Conservation (phyloP, 1,284 basidiomycete genomes). For the Tilletia caries region DNA sequence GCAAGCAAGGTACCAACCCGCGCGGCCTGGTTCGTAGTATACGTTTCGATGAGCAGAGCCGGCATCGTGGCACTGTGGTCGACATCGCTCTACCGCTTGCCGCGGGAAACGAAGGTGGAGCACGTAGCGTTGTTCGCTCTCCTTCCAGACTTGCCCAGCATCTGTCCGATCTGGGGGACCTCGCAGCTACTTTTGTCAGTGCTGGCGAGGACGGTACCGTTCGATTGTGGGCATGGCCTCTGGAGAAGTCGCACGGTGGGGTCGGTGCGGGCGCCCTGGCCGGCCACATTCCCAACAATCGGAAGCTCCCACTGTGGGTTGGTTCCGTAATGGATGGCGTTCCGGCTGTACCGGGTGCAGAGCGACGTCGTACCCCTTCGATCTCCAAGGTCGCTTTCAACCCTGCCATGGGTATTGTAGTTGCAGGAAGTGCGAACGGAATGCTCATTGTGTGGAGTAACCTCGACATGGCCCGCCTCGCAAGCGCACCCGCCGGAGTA, state of each 20-base stretch:
- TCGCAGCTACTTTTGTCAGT: slow-evolving; percentile 41
- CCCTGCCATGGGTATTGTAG: slow-evolving; percentile 35
- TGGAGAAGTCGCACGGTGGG: not conserved
- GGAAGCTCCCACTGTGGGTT: not conserved
- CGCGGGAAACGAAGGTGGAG: slow-evolving; percentile 33
- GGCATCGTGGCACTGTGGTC: slow-evolving; percentile 35
- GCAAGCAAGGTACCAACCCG: slow-evolving; percentile 44
- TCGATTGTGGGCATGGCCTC: slow-evolving; percentile 32
- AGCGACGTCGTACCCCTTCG: not conserved
- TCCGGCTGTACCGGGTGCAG: not conserved
- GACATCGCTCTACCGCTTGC: slow-evolving; percentile 40
- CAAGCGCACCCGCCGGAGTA: slow-evolving; percentile 28
- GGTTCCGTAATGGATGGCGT: not conserved
- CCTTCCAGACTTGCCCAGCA: slow-evolving; percentile 40
- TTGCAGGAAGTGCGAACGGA: slow-evolving; percentile 38
- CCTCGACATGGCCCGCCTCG: slow-evolving; percentile 34
- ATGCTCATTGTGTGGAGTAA: slow-evolving; percentile 41
- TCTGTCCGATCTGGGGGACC: slow-evolving; percentile 37
- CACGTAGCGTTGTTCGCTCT: slow-evolving; percentile 37
- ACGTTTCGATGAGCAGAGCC: slow-evolving; percentile 31
- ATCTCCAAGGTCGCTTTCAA: slow-evolving; percentile 33
- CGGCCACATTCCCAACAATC: not conserved
- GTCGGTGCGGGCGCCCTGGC: not conserved
- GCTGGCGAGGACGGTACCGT: slow-evolving; percentile 48
- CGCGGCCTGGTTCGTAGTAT: slow-evolving; percentile 37